phyloP scores from a whole-genome alignment of 148 eudicot species.

The Agrostemma githago region DNA sequence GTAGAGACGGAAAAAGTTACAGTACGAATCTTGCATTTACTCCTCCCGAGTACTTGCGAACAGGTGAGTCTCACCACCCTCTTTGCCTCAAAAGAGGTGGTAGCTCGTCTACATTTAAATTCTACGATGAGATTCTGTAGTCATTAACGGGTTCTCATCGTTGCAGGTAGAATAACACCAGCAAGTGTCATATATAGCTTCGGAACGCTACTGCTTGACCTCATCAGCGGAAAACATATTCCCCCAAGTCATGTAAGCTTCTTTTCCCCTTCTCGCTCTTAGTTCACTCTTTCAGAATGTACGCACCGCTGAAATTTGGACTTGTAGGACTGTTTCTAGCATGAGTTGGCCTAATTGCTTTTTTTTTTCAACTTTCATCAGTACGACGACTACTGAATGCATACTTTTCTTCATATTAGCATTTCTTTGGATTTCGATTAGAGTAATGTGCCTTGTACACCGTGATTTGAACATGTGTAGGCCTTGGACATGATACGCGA shows the following conservation, averaged over 20 bases:
- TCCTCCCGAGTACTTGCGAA: constrained; percentile 70
- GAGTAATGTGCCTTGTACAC: constrained; percentile 1
- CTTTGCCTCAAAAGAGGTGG: not conserved
- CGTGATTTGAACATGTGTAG: constrained; percentile 24
- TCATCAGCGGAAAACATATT: constrained; percentile 71
- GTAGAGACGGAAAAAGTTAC: constrained; percentile 68
- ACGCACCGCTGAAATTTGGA: not conserved
- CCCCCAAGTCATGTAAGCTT: constrained; percentile 66
- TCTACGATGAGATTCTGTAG: not conserved
- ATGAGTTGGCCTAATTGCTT: not conserved
- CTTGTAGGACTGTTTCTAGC: not conserved
- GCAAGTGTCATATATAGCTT: constrained; percentile 68
- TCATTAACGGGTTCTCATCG: not conserved
- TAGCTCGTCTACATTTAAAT: not conserved
- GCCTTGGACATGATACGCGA: constrained; percentile 69
- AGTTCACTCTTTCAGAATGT: not conserved
- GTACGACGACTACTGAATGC: not conserved
- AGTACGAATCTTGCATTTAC: constrained; percentile 72
- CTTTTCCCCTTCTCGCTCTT: not conserved
- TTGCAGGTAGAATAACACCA: constrained; percentile 55
- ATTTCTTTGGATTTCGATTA: not conserved
- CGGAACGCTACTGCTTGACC: constrained; percentile 65
- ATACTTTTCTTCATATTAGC: not conserved
- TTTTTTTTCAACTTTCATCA: not conserved
- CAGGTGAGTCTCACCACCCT: constrained; percentile 34